phyloP scores from a whole-genome alignment of 257 asterid genomes.

The Solanum virginianum region DNA sequence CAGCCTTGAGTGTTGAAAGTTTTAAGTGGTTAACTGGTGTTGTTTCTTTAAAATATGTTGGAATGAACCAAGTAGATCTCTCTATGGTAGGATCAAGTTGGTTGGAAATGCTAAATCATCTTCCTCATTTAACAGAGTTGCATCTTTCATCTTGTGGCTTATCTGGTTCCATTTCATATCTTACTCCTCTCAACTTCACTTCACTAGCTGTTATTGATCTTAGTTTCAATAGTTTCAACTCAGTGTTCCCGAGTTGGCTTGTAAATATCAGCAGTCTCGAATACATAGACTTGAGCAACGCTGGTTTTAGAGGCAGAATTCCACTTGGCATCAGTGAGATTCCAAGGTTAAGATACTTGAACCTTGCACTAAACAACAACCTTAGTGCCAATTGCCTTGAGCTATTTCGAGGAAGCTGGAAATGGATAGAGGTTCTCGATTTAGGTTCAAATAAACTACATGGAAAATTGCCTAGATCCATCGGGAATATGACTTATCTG shows the following conservation, averaged over 20 bases:
- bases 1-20: slow-evolving; percentile 5
- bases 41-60: slow-evolving; percentile 26
- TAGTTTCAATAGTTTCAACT: slow-evolving; percentile 20
- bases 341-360: slow-evolving; percentile 18
- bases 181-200: slow-evolving; percentile 19
- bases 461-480: slow-evolving; percentile 24
- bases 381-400: slow-evolving; percentile 18
- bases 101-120: slow-evolving; percentile 22
- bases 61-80: slow-evolving; percentile 28
- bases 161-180: slow-evolving; percentile 20
- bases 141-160: slow-evolving; percentile 24
- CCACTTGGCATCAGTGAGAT: slow-evolving; percentile 25
- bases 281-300: slow-evolving; percentile 18
- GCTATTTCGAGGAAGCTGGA: slow-evolving; percentile 26
- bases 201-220: slow-evolving; percentile 41
- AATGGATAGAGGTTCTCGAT: slow-evolving; percentile 18
- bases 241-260: slow-evolving; percentile 36
- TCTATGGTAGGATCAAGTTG: slow-evolving; percentile 21
- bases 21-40: slow-evolving; percentile 25
- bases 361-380: slow-evolving; percentile 23
- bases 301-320: slow-evolving; percentile 31
- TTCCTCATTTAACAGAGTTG: slow-evolving; percentile 22
- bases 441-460: slow-evolving; percentile 17
- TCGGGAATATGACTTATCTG: slow-evolving; percentile 27
- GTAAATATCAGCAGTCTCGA: slow-evolving; percentile 34